A percentile compares a stretch with the other conserved stretches of the same genome.
phyloP scores from a whole-genome alignment of 192 early-diverging fungal species.

The Spizellomyces punctatus region DNA sequence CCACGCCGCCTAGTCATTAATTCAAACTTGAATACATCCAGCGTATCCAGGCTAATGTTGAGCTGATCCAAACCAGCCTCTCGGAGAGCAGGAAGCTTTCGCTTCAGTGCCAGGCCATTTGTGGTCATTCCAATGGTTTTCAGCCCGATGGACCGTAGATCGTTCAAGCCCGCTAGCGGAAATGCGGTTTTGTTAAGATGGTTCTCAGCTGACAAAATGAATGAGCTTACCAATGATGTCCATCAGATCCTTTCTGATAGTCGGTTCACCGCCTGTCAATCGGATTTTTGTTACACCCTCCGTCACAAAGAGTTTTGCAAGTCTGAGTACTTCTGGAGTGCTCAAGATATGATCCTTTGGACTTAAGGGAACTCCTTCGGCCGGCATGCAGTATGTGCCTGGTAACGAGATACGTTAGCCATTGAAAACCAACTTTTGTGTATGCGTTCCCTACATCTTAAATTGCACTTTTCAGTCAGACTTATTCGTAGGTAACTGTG shows the following conservation, averaged over 20 bases:
- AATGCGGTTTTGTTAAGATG: not conserved
- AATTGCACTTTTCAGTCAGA: slow-evolving; percentile 92
- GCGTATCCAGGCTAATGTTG: slow-evolving; percentile 92
- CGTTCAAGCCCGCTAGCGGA: slow-evolving; percentile 63
- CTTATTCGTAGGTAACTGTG: slow-evolving; percentile 96
- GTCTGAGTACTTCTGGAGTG: slow-evolving; percentile 75
- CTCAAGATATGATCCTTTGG: slow-evolving; percentile 73
- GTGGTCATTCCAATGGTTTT: slow-evolving; percentile 88
- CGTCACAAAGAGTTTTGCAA: slow-evolving; percentile 82
- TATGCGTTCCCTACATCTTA: slow-evolving; percentile 66
- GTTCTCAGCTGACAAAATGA: not conserved
- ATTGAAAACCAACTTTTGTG: not conserved
- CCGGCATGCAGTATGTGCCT: slow-evolving; percentile 97
- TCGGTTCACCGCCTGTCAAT: slow-evolving; percentile 96
- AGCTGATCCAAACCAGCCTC: slow-evolving; percentile 79
- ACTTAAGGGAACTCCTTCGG: slow-evolving; percentile 69
- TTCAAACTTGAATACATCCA: slow-evolving; percentile 86
- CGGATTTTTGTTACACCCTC: slow-evolving; percentile 93
- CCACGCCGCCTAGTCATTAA: slow-evolving; percentile 85
- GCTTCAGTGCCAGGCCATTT: slow-evolving; percentile 88
- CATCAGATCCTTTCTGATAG: slow-evolving; percentile 86
- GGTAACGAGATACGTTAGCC: not conserved
- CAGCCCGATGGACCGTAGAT: slow-evolving; percentile 73
- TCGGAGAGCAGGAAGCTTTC: slow-evolving; percentile 74
- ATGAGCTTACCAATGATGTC: slow-evolving; percentile 71